Conservation (phyloP, 2,329 filamentous ascomycete genomes). For the Ciborinia camelliae region DNA sequence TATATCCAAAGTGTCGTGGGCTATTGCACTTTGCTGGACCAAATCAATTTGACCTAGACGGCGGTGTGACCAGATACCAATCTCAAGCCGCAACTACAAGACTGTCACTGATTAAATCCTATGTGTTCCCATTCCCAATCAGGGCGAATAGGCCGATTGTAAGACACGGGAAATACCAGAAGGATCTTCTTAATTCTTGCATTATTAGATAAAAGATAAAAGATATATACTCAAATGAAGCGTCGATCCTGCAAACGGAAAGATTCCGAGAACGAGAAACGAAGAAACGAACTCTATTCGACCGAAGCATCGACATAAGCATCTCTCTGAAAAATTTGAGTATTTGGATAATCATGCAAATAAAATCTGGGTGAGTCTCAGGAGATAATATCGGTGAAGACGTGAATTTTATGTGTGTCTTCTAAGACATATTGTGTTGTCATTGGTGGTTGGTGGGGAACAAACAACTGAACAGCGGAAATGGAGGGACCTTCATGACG, state of each 20-base stretch:
- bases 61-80: neutral
- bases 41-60: neutral
- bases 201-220: neutral
- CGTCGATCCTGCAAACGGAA: no score
- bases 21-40: neutral
- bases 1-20: neutral
- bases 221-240: neutral
- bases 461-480: neutral
- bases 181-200: neutral
- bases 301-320: neutral
- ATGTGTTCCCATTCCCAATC: neutral
- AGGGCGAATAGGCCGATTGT: neutral
- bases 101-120: neutral
- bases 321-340: no score
- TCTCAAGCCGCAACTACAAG: neutral
- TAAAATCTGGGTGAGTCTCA: neutral
- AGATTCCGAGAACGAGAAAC: no score
- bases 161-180: neutral
- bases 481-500: neutral
- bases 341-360: neutral
- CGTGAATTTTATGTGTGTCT: neutral
- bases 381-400: slow-evolving; percentile 12
- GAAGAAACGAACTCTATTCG: neutral
- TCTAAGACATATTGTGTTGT: slow-evolving; percentile 16
- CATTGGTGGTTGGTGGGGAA: neutral